Percentiles rank a stretch among this genome's conserved stretches.
Evolutionary conservation across 441 rosid species (phyloP).

Genomic region (Eugenia klotzschiana): DNA sequence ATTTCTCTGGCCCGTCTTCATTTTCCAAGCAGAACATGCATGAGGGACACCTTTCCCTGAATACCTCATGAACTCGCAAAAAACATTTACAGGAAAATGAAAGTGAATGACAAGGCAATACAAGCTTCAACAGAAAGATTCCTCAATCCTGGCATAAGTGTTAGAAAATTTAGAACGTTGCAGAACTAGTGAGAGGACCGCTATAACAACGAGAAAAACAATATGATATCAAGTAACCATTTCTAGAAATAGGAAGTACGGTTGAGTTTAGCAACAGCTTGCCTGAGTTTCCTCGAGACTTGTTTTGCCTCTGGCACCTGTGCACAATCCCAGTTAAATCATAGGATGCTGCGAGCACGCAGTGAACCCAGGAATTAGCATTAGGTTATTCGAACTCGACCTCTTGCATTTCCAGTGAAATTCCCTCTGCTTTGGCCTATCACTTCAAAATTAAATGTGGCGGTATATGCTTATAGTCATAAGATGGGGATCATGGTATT

Average conservation of each 20-base stretch:
- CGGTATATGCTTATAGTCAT: too few relatives aligned
- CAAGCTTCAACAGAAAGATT: not conserved
- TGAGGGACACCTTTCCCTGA: not conserved
- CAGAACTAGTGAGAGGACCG: not conserved
- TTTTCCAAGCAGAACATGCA: not conserved
- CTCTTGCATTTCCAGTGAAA: not conserved
- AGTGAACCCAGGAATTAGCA: not conserved
- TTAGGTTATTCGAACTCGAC: not conserved
- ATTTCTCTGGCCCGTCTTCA: not conserved
- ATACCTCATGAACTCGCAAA: not conserved
- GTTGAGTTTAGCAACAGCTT: not conserved
- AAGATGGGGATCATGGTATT: too few relatives aligned
- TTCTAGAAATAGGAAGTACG: not conserved
- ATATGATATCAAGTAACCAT: not conserved
- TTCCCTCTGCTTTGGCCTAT: not conserved
- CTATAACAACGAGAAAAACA: not conserved
- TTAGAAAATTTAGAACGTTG: not conserved
- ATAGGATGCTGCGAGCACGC: not conserved
- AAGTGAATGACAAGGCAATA: not conserved
- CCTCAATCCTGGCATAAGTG: not conserved
- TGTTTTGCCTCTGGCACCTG: not conserved
- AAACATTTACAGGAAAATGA: not conserved
- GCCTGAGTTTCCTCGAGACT: not conserved
- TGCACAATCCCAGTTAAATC: not conserved
- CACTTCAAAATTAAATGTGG: too few relatives aligned